phyloP scores from a whole-genome alignment of 192 early-diverging fungal species.

The Piromyces finnis region DNA sequence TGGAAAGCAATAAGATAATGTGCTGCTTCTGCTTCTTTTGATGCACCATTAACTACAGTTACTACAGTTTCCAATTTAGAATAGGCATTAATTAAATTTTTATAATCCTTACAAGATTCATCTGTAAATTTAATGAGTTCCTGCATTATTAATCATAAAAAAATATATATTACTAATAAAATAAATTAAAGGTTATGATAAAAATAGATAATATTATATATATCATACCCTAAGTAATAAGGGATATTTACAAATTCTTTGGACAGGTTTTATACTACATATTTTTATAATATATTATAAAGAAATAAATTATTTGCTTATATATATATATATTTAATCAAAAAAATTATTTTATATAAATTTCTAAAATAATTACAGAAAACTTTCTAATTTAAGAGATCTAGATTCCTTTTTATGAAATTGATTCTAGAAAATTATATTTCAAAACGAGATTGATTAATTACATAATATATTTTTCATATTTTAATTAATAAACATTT shows the following conservation, averaged over 20 bases:
- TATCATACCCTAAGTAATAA: neutral
- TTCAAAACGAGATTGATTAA: no score
- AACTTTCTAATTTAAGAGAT: neutral
- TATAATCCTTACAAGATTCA: neutral
- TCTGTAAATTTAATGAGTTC: neutral
- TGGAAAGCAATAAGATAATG: neutral
- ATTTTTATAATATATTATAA: no score
- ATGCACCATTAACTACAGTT: neutral
- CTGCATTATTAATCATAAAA: no score
- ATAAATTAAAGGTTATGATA: no score
- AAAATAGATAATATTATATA: no score
- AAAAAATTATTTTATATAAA: no score
- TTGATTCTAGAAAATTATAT: neutral
- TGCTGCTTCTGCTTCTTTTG: neutral
- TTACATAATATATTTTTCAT: no score
- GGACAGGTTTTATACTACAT: neutral
- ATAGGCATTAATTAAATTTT: neutral
- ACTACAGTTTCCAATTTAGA: neutral
- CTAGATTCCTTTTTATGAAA: neutral
- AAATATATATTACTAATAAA: no score
- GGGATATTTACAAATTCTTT: neutral
- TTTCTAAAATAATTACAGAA: neutral
- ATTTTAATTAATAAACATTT: no score
- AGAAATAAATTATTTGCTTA: no score
- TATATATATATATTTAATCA: no score